Base-by-base conservation (phyloP, 257 asterid species). In the Galeopsis tetrahit region DNA sequence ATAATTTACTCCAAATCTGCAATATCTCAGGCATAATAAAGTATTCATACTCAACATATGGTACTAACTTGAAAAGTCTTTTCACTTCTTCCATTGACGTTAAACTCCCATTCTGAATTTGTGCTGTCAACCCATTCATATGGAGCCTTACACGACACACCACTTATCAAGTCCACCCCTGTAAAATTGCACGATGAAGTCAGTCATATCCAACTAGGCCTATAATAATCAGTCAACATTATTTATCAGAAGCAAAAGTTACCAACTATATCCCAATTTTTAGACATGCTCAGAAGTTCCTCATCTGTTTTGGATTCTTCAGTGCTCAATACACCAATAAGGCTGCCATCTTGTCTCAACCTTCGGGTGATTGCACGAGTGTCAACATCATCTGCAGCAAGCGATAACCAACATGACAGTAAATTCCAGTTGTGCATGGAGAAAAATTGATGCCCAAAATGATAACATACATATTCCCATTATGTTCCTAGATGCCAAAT, bases 351-450 rank as follows among this genome's bases (percentile, higher is more conserved):
- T 82, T 94, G 84, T 69, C 99, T 88, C 80, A 87, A 77, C 78
- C 90, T 81, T 64, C 97, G 87, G 71, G 99, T 91, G 76, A 91
- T 91, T 49, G 99, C 99, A 79, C 97, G 97, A 72, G 99, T 94
- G 79, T 94, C 97, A 14, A 94, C 97, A 71, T 91, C 97, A 82
- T 89, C 99, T 94, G 85, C 78, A 74, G 70, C 49, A 55, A 48
- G 79, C 70, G 64, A 63, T 42, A 74, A 60, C 15, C 33, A 36
- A 52, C 52, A 53, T 49, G 63, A 35, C 8, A 52, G 28, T 57
- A 38, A 6, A 35, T 15, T 69, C 36, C 73, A 57, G 35, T 62
- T 48, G 66, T n/a, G 49, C 60, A 46, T 55, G 52, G 62, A 64
- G 15, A 17, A 71, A 70, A 46, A 39, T 17, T 60, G 68, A 71